Conservation (phyloP, 805 yeast species). For the Vanderwaltozyma yarrowii region DNA sequence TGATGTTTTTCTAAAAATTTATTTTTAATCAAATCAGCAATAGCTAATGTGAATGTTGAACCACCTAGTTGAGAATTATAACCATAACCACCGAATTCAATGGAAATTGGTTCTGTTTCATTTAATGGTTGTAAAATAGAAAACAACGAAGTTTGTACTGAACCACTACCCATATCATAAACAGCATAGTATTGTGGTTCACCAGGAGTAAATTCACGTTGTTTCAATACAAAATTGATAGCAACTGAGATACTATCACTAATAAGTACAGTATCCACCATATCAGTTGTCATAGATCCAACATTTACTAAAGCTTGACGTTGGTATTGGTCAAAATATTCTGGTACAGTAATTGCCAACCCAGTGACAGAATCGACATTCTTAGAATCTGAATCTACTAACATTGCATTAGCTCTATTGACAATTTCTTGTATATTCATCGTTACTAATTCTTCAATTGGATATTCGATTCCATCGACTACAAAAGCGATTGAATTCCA, state of each 20-base stretch:
- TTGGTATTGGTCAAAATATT: slow-evolving; percentile 52
- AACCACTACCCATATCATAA: slow-evolving; percentile 89
- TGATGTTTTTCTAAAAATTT: slow-evolving; percentile 44
- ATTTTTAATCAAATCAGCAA: slow-evolving; percentile 50
- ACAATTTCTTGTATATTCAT: slow-evolving; percentile 67
- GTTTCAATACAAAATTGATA: slow-evolving; percentile 51
- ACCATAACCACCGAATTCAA: slow-evolving; percentile 67
- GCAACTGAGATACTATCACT: slow-evolving; percentile 94
- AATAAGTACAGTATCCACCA: slow-evolving; percentile 50
- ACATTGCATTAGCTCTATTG: slow-evolving; percentile 49
- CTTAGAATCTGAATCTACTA: slow-evolving; percentile 43
- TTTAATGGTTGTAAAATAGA: slow-evolving; percentile 41
- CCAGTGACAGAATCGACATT: slow-evolving; percentile 40
- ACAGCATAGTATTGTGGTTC: slow-evolving; percentile 51
- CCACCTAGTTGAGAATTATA: slow-evolving; percentile 68
- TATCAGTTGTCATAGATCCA: slow-evolving; percentile 49
- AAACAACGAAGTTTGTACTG: slow-evolving; percentile 77
- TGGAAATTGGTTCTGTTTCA: slow-evolving; percentile 32
- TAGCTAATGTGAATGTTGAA: slow-evolving; percentile 51
- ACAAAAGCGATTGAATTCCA: slow-evolving; percentile 50
- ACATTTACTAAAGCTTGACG: slow-evolving; percentile 66
- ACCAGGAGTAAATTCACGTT: slow-evolving; percentile 15
- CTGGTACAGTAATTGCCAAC: slow-evolving; percentile 70
- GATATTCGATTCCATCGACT: slow-evolving; percentile 38
- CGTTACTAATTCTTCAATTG: slow-evolving; percentile 74